These are phyloP conservation scores for Geotrichum candidum DNA, from an alignment of 1,139 yeast genomes.

Conservation along the genomic window DNA sequence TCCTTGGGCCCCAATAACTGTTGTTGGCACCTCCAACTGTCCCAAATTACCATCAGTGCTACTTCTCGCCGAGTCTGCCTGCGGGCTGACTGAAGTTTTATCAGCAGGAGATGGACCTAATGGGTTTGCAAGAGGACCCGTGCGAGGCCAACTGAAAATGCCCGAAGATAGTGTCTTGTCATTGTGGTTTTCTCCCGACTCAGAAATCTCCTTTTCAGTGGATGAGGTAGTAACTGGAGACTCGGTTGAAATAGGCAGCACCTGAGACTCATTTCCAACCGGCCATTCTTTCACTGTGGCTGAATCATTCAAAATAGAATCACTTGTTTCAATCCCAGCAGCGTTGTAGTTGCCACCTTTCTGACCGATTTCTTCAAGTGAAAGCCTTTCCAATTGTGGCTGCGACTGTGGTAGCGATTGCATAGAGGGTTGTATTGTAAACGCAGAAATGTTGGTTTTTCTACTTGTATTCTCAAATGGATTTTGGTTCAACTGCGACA, in stretches of 20 bases:
- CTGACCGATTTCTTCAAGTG: background rate
- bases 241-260: background rate
- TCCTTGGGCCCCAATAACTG: background rate
- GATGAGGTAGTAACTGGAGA: background rate
- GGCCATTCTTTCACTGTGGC: background rate
- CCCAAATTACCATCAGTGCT: background rate
- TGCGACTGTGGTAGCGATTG: background rate
- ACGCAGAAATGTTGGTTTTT: background rate
- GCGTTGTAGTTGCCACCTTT: background rate
- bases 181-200: background rate
- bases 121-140: background rate
- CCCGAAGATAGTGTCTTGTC: background rate
- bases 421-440: background rate
- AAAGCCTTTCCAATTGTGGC: background rate
- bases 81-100: background rate
- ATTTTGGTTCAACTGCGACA: background rate
- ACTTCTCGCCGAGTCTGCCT: background rate
- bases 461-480: background rate
- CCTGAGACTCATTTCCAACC: background rate
- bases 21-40: background rate
- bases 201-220: background rate
- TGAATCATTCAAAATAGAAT: background rate
- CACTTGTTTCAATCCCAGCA: background rate
- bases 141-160: background rate
- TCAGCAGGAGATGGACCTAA: background rate